These are phyloP conservation scores for Fusarium citri DNA, from an alignment of 2,329 filamentous ascomycete genomes.

Conservation along the genomic window DNA sequence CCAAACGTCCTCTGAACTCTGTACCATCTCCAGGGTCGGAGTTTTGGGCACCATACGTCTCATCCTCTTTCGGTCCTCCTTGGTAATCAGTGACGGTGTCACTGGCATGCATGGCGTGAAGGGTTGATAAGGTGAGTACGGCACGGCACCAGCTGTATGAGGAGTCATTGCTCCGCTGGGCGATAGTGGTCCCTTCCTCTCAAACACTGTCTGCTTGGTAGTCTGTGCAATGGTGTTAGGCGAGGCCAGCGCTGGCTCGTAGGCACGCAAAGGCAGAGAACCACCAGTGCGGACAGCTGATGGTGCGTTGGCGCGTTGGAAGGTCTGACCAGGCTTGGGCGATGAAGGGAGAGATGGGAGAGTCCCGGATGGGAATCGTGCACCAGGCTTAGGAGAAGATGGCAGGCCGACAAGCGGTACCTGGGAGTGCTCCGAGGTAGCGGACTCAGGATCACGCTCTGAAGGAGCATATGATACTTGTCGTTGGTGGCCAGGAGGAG, in stretches of 20 bases:
- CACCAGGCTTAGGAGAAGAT: constrained; percentile 54
- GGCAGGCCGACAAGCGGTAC: constrained; percentile 64
- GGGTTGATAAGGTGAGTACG: constrained; percentile 84
- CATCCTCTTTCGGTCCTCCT: constrained; percentile 76
- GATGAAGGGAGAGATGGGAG: constrained; percentile 58
- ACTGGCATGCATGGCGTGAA: constrained; percentile 80
- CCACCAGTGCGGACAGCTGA: constrained; percentile 69
- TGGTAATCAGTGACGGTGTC: constrained; percentile 79
- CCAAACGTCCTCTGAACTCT: constrained; percentile 73
- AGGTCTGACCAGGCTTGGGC: constrained; percentile 63
- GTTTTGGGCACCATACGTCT: constrained; percentile 73
- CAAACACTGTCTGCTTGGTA: constrained; percentile 74
- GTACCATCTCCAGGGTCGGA: constrained; percentile 71
- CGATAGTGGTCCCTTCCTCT: constrained; percentile 65
- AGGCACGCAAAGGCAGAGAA: constrained; percentile 69
- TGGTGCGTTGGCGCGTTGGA: constrained; percentile 62
- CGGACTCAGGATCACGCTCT: constrained; percentile 64
- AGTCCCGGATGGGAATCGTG: constrained; percentile 37
- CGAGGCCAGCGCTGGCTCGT: constrained; percentile 67
- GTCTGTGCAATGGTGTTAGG: constrained; percentile 60
- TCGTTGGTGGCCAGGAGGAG: constrained; percentile 50
- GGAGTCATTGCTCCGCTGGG: constrained; percentile 71
- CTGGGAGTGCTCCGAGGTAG: constrained; percentile 63
- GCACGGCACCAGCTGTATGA: constrained; percentile 69
- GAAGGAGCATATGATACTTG: constrained; percentile 53